Evolutionary conservation across 306 rosid species (phyloP), one percentile per base, ranked within the genome.

Genomic region (Pyrus bretschneideri): DNA sequence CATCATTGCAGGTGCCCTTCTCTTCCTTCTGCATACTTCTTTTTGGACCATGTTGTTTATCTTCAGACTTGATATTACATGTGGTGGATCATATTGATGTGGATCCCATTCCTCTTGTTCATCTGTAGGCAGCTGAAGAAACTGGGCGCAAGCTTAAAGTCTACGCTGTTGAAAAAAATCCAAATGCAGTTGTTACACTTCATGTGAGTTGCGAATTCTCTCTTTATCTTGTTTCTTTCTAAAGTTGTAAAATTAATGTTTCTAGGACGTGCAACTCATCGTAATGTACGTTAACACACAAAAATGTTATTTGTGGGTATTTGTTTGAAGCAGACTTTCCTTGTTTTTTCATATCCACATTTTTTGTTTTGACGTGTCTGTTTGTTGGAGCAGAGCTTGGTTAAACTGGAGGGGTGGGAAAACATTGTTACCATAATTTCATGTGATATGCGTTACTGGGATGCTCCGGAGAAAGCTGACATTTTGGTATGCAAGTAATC

Each of bases 141-240:
- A 89, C 96, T 35, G 99, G 97, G 13, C 79, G 90, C 76, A 90
- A 67, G 81, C 88, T 95, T 70, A 90, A 81, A 92, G 89, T 95
- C 21, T 95, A 88, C 38, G 99, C 99, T 1, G 97, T 95, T 42
- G 99, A 95, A 84, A 95, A 95, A 87, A 95, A 95, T 83, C 97
- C 99, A 42, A 95, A 95, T 90, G 99, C 99, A 76, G 91, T 92
- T 76, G 93, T 95, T 55, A 95, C 99, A 58, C 96, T 95, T 54
- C 89, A 92, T 77, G 99, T 93, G 80, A 90, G 98, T 85, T 49
- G 19, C 45, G 11, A 15, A 21, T 73, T 62, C 22, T 62, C 29
- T 70, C 40, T 27, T 46, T 45, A 13, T 29, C 67, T 40, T 46
- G 21, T 22, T 76, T 51, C 25, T 64, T 35, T 71, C 73, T 10